These are phyloP conservation scores for Earliella scabrosa DNA, from an alignment of 1,284 basidiomycete genomes.

Conservation along the genomic window DNA sequence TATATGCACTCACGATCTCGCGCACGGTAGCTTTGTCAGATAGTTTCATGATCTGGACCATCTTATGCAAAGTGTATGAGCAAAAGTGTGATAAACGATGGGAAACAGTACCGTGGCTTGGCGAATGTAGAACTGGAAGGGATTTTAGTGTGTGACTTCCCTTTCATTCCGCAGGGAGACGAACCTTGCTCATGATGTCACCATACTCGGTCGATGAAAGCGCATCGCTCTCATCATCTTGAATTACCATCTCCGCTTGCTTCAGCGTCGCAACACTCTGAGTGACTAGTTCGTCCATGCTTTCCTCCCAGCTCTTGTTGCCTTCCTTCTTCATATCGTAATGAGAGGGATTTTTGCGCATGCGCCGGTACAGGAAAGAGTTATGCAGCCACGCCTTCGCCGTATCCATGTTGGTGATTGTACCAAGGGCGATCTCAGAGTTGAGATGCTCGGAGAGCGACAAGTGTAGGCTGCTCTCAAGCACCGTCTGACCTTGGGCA, in stretches of 20 bases:
- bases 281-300: conserved; percentile 73
- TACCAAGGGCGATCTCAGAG: conserved; percentile 87
- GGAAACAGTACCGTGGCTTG: conserved; percentile 63
- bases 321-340: conserved; percentile 69
- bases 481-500: conserved; percentile 66
- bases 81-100: no score
- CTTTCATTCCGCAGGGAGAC: conserved; percentile 9
- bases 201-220: conserved; percentile 74
- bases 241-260: conserved; percentile 61
- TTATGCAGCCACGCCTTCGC: conserved; percentile 82
- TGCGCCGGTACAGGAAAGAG: conserved; percentile 84
- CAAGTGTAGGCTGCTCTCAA: conserved; percentile 86
- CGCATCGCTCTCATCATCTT: conserved; percentile 38
- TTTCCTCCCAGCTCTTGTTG: conserved; percentile 69
- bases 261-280: conserved; percentile 66
- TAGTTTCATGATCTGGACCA: conserved; percentile 67
- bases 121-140: conserved; percentile 68
- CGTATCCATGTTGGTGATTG: conserved; percentile 67
- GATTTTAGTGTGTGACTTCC: conserved; percentile 3
- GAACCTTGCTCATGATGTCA: conserved; percentile 84
- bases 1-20: conserved; percentile 73
- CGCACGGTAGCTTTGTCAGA: conserved; percentile 56
- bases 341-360: conserved; percentile 80
- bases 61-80: no score
- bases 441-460: conserved; percentile 91